A percentile compares a stretch with the other conserved stretches of the same genome.
Evolutionary conservation across 306 rosid species (phyloP).

Genomic region (Cucurbita pepo): DNA sequence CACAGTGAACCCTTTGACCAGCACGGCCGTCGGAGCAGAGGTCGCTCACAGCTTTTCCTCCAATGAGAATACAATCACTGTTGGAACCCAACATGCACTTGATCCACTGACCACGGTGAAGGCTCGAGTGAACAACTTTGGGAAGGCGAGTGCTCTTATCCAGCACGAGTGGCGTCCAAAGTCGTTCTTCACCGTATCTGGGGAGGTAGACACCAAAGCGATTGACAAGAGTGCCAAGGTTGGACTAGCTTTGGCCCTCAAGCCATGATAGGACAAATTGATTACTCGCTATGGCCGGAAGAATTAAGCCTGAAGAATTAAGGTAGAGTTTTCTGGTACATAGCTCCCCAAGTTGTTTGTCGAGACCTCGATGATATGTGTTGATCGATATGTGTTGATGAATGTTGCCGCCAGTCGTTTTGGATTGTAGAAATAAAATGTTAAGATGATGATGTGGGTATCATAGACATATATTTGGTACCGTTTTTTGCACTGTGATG

Average conservation of each 20-base stretch:
- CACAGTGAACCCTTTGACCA: slow-evolving; percentile 35
- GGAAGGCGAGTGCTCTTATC: slow-evolving; percentile 62
- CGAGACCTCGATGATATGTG: slow-evolving; percentile 11
- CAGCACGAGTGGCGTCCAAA: slow-evolving; percentile 97
- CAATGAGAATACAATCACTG: slow-evolving; percentile 54
- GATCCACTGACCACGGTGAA: slow-evolving; percentile 63
- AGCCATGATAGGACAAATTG: slow-evolving; percentile 40
- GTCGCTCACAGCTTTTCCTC: slow-evolving; percentile 51
- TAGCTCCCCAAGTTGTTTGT: slow-evolving; percentile 14
- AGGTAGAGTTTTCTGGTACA: slow-evolving; percentile 21
- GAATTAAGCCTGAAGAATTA: slow-evolving; percentile 19
- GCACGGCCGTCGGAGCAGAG: slow-evolving; percentile 79
- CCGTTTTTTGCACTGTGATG: not conserved
- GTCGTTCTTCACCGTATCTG: slow-evolving; percentile 73
- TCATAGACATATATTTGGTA: slow-evolving; percentile 2
- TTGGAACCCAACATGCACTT: slow-evolving; percentile 65
- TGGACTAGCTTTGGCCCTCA: slow-evolving; percentile 70
- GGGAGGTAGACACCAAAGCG: slow-evolving; percentile 80
- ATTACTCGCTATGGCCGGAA: slow-evolving; percentile 2
- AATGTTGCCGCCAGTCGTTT: not conserved
- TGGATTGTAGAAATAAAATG: slow-evolving; percentile 29
- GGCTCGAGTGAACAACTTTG: slow-evolving; percentile 58
- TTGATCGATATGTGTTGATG: not conserved
- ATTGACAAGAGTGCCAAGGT: slow-evolving; percentile 80
- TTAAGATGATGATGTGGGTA: not conserved